Base-by-base conservation (phyloP, 768 basidiomycete species). In the Phylloporus arenicola region DNA sequence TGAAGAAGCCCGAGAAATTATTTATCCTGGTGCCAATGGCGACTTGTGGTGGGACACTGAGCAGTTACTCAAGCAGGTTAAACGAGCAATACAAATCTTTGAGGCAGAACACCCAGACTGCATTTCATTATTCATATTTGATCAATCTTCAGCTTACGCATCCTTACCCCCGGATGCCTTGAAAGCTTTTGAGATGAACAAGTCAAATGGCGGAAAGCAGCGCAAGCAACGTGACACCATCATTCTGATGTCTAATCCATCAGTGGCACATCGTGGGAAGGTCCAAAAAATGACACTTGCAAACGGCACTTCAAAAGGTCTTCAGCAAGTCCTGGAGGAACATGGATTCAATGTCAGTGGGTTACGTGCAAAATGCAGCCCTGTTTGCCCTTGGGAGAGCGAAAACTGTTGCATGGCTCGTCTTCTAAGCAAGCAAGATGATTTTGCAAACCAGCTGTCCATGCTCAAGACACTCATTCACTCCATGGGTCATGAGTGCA, bases 241-340 rank as follows among this genome's bases (percentile, higher is more conserved):
- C 2, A 61, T 66, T 16, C 64, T 63, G 13, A 17, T 45, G 22
- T 44, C 48, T 2, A 64, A 66, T 34, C 55, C 53, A 1, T n/a
- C 25, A 16, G 14, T 20, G 3, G 22, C 11, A 3, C 40, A 55
- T 14, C 40, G 33, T 12, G 57, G 59, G 1, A 39, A 45, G 22
- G 3, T 48, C 1, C 74, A 76, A 50, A 62, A 57, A 39, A 75
- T 77, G 75, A 70, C 62, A 7, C 38, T 64, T 1, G 24, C 51
- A 1, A 40, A 64, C 45, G 69, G 74, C 1, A 3, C 57, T 14
- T 59, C 61, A 20, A 54, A 57, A 25, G 60, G 58, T 1, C 42
- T 55, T 14, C 24, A 51, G 3, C 25, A 10, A 14, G 47, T 55
- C 13, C 34, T 58, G 22, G 54, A 67, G 43, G 74, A 78, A 52